Base-by-base conservation (phyloP, 2,329 filamentous ascomycete genomes). In the Ceratocystis destructans region DNA sequence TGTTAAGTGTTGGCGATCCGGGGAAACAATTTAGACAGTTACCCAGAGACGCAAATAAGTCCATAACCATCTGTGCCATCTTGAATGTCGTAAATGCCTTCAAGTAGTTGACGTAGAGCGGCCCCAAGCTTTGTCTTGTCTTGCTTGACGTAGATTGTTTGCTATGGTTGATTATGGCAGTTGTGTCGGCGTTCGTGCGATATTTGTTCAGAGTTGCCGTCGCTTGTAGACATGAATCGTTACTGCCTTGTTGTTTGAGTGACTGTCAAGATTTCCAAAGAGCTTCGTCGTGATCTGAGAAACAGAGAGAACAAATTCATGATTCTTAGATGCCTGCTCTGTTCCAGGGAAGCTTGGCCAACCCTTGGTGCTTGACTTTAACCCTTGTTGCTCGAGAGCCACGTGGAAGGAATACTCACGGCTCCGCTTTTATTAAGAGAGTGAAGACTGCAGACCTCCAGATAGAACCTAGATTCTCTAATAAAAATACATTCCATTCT, bases 1-100 rank as follows among this genome's bases (percentile, higher is more conserved):
- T 94, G 77, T 94, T 96, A 71, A 99, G 84, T 66, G 93, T 90
- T 67, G 94, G 93, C 70, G 90, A 93, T 71, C 89, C 89, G 15
- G 94, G 93, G 74, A 99, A 97, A 80, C 94, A 99, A 76, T 88
- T 93, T 77, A 97, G 86, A 81, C 93, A 97, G 78, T 92, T 95
- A 70, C 90, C 91, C 69, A 99, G 83, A 68, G 91, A 95, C 76
- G 94, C 96, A 71, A 97, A 79, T 45, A 96, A 81, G 75, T 97
- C 94, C 70, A 93, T 83, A 69, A 97, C 80, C 74, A 95, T 87
- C 76, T 91, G 87, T 73, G 89, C 85, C 89, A 93, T 93, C 73
- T 69, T 70, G 64, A 46, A 44, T 46, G 12, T 53, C 37, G 37
- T 15, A 8, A 41, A 41, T 41, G 37, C 3, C 37, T 41, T 41